Conservation (phyloP, 2,329 filamentous ascomycete species). For the Diaporthe longicolla region DNA sequence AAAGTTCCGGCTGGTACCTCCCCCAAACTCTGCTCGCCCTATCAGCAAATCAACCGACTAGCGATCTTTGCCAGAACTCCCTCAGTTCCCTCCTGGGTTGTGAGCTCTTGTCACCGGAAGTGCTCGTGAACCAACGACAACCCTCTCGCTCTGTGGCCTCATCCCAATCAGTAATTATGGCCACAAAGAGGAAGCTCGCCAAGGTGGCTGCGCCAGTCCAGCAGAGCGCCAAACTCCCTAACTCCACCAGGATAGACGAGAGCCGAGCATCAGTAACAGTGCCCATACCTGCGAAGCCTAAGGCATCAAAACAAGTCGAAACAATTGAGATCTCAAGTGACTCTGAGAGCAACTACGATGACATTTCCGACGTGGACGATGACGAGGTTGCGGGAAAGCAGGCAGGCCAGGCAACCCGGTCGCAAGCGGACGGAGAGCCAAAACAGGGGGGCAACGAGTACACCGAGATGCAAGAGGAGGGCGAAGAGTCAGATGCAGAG, state of each 20-base stretch:
- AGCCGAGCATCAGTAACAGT: constrained; percentile 67
- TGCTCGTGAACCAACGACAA: background rate
- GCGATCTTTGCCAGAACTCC: constrained; percentile 6
- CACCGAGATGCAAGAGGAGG: constrained; percentile 53
- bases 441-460: constrained; percentile 34
- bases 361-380: constrained; percentile 56
- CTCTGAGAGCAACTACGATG: constrained; percentile 61
- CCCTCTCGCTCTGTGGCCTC: background rate
- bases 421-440: constrained; percentile 38
- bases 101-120: background rate
- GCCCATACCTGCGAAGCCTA: constrained; percentile 44
- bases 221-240: constrained; percentile 64
- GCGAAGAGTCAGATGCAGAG: constrained; percentile 61
- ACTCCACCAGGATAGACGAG: constrained; percentile 70
- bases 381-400: constrained; percentile 51
- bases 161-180: constrained; percentile 57
- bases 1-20: constrained; percentile 37
- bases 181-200: constrained; percentile 73
- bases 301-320: constrained; percentile 55
- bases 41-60: constrained; percentile 11
- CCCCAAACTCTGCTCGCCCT: constrained; percentile 23
- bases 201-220: constrained; percentile 71
- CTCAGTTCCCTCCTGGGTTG: background rate
- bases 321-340: constrained; percentile 73
- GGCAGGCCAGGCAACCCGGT: constrained; percentile 46